phyloP scores from a whole-genome alignment of 805 yeast genomes.

The Candida morakotiae region DNA sequence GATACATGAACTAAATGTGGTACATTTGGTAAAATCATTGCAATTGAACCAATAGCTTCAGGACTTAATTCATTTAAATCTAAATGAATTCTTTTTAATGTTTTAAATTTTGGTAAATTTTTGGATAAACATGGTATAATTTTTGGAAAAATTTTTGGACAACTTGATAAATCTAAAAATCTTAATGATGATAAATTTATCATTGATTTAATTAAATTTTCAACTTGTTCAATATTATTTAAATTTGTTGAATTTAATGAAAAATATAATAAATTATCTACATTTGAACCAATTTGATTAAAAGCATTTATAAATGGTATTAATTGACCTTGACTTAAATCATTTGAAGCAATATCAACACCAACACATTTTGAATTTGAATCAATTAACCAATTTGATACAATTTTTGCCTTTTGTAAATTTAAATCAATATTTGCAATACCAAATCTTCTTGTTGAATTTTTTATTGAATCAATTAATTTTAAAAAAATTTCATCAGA shows the following conservation, averaged over 20 bases:
- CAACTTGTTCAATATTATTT: slow-evolving; percentile 35
- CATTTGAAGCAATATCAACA: slow-evolving; percentile 53
- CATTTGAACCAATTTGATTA: slow-evolving; percentile 18
- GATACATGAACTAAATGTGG: slow-evolving; percentile 51
- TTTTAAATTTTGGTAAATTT: slow-evolving; percentile 42
- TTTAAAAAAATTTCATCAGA: slow-evolving; percentile 36
- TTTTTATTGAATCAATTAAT: slow-evolving; percentile 38
- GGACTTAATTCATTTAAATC: slow-evolving; percentile 49
- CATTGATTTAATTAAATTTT: slow-evolving; percentile 33
- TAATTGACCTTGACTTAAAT: slow-evolving; percentile 44
- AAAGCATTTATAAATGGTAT: slow-evolving; percentile 44
- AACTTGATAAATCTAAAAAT: slow-evolving; percentile 51
- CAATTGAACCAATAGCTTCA: slow-evolving; percentile 45
- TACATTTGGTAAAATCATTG: slow-evolving; percentile 45
- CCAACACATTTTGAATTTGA: slow-evolving; percentile 47
- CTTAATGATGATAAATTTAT: slow-evolving; percentile 37
- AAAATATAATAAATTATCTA: slow-evolving; percentile 42
- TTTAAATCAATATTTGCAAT: slow-evolving; percentile 51
- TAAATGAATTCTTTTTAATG: slow-evolving; percentile 49
- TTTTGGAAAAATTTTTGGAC: slow-evolving; percentile 50
- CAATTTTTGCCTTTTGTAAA: slow-evolving; percentile 32
- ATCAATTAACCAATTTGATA: slow-evolving; percentile 46
- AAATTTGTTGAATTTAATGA: slow-evolving; percentile 51
- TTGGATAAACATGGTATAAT: slow-evolving; percentile 42
- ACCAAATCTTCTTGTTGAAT: slow-evolving; percentile 48